Evolutionary conservation across 1,139 yeast species (phyloP).

Genomic region (Geotrichum carabidarum): DNA sequence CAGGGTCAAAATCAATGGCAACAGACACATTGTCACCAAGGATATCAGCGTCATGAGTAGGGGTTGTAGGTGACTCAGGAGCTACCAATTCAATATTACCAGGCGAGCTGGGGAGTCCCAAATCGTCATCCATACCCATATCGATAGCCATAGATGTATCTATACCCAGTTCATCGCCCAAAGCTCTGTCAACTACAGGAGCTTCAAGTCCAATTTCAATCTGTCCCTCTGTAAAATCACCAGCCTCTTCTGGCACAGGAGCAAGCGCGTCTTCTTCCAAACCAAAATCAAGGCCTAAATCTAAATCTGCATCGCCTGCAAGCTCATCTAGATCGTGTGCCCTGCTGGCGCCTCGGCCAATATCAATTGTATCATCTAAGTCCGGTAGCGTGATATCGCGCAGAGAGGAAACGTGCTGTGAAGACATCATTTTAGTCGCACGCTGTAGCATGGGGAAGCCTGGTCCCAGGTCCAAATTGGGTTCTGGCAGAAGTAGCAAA

Average conservation of each 20-base stretch:
- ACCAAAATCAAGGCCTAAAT: slow-evolving; percentile 19
- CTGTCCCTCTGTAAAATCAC: slow-evolving; percentile 5
- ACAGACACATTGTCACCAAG: slow-evolving; percentile 18
- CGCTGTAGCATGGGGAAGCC: slow-evolving; percentile 15
- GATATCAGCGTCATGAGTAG: slow-evolving; percentile 18
- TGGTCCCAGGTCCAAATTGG: slow-evolving; percentile 20
- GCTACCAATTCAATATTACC: slow-evolving; percentile 14
- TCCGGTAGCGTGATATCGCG: slow-evolving; percentile 29
- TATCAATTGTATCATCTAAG: slow-evolving; percentile 41
- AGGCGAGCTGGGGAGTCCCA: slow-evolving; percentile 16
- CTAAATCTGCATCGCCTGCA: slow-evolving; percentile 18
- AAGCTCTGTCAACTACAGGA: slow-evolving; percentile 9
- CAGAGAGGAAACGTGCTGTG: slow-evolving; percentile 19
- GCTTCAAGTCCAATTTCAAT: slow-evolving; percentile 13
- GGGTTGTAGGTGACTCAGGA: slow-evolving; percentile 14
- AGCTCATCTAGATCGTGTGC: slow-evolving; percentile 23
- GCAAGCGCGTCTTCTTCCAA: slow-evolving; percentile 11
- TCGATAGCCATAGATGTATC: slow-evolving; percentile 8
- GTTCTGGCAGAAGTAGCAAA: slow-evolving; percentile 42
- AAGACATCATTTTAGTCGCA: slow-evolving; percentile 7
- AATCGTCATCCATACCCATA: slow-evolving; percentile 19
- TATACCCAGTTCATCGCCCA: slow-evolving; percentile 19
- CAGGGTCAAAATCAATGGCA: slow-evolving; percentile 8
- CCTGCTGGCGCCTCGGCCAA: slow-evolving; percentile 44
- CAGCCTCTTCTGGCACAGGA: slow-evolving; percentile 11